A percentile compares a stretch with the other conserved stretches of the same genome.
Conservation (phyloP, 2,329 filamentous ascomycete species). For the Xylaria sp. region DNA sequence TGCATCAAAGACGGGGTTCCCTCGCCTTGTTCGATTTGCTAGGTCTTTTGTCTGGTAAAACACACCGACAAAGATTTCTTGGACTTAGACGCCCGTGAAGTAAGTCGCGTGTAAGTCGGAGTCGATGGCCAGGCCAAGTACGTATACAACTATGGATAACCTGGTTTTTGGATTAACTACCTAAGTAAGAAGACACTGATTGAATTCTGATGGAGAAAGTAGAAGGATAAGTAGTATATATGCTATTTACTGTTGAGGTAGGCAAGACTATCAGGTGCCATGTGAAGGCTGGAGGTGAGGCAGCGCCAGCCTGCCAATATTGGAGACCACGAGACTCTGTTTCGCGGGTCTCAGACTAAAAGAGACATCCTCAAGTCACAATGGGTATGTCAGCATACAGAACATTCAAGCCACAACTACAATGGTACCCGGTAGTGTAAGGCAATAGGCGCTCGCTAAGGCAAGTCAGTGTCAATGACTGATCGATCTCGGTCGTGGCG, state of each 20-base stretch:
- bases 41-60: conserved; percentile 7
- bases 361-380: conserved; percentile 5
- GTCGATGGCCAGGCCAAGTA: not conserved
- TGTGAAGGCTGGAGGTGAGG: conserved; percentile 12
- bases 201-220: not conserved
- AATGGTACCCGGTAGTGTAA: not conserved
- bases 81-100: not conserved
- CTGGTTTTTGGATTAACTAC: not conserved
- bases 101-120: not conserved
- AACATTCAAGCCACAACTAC: not conserved
- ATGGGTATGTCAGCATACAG: conserved; percentile 9
- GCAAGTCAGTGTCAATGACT: not conserved
- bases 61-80: conserved; percentile 15
- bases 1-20: conserved; percentile 15
- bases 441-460: not conserved
- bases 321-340: not conserved
- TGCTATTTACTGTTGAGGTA: not conserved
- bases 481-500: not conserved
- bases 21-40: conserved; percentile 4
- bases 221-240: not conserved
- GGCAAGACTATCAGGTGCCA: conserved; percentile 11
- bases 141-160: not conserved
- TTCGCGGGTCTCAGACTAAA: conserved; percentile 2
- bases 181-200: not conserved
- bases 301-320: conserved; percentile 12